These are phyloP conservation scores for Alliaria petiolata DNA, from an alignment of 345 rosid genomes.

Conservation along the genomic window DNA sequence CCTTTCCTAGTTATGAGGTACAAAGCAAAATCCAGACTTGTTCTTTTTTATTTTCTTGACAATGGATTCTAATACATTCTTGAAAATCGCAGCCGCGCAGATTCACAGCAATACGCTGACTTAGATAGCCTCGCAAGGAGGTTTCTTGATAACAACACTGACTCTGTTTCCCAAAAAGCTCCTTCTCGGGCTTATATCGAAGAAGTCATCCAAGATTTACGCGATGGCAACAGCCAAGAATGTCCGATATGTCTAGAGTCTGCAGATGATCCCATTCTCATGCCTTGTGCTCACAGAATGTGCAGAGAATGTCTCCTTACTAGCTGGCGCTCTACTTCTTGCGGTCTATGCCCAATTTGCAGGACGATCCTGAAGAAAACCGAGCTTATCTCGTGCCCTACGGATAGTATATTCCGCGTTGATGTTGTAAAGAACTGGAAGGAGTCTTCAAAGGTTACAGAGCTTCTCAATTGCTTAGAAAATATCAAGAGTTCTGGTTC, in stretches of 20 bases:
- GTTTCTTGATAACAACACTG: conserved; percentile 45
- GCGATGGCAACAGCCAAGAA: conserved; percentile 45
- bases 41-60: neutral
- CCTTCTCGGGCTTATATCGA: conserved; percentile 47
- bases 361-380: conserved; percentile 41
- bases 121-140: conserved; percentile 56
- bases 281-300: conserved; percentile 68
- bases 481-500: conserved; percentile 30
- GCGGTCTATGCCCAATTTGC: conserved; percentile 59
- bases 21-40: neutral
- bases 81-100: conserved; percentile 28
- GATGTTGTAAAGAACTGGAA: conserved; percentile 61
- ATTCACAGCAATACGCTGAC: conserved; percentile 52
- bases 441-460: conserved; percentile 59
- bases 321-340: conserved; percentile 46
- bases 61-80: conserved; percentile 6
- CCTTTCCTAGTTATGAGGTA: conserved; percentile 73
- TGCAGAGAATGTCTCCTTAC: conserved; percentile 65
- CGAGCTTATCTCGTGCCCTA: conserved; percentile 55
- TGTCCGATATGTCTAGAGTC: conserved; percentile 68
- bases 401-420: conserved; percentile 47
- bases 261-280: conserved; percentile 68
- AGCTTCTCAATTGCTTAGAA: conserved; percentile 51
- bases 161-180: conserved; percentile 21
- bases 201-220: conserved; percentile 52